Evolutionary conservation across 2,329 filamentous ascomycete genomes (phyloP).

Genomic region (Apiospora aurea): DNA sequence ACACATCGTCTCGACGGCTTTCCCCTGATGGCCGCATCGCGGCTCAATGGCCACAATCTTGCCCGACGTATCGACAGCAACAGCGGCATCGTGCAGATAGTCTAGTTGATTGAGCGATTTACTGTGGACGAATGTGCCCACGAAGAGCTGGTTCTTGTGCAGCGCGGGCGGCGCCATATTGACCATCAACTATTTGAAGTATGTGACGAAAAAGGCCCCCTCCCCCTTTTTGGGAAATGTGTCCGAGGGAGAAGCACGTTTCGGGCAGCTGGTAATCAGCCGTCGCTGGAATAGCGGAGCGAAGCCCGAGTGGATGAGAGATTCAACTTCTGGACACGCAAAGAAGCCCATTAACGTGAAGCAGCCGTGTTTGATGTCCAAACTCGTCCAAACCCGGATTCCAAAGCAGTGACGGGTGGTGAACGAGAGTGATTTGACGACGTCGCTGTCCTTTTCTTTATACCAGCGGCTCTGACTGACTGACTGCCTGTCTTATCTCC

Average conservation of each 20-base stretch:
- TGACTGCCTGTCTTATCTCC: not conserved
- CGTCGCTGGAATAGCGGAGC: not conserved
- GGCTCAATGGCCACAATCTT: slow-evolving; percentile 57
- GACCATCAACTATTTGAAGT: not conserved
- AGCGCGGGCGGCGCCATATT: slow-evolving; percentile 34
- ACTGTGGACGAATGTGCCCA: slow-evolving; percentile 64
- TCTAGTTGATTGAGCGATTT: slow-evolving; percentile 55
- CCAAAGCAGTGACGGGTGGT: too few species aligned
- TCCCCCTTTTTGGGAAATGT: not conserved
- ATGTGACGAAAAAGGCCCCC: not conserved
- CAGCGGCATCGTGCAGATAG: slow-evolving; percentile 57
- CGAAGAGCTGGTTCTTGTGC: slow-evolving; percentile 53
- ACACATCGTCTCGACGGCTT: slow-evolving; percentile 45
- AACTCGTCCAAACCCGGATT: too few species aligned
- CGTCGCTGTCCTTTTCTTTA: too few species aligned
- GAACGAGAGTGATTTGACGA: too few species aligned
- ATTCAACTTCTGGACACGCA: too few species aligned
- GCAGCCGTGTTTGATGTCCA: too few species aligned
- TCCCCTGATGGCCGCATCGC: slow-evolving; percentile 40
- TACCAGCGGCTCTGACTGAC: too few species aligned
- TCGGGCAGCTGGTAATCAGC: not conserved
- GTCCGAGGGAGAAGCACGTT: not conserved
- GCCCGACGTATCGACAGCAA: slow-evolving; percentile 58
- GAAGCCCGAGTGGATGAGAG: not conserved
- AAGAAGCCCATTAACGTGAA: too few species aligned